phyloP scores from a whole-genome alignment of 2,329 filamentous ascomycete genomes.

The Arthrobotrys sphaeroides region DNA sequence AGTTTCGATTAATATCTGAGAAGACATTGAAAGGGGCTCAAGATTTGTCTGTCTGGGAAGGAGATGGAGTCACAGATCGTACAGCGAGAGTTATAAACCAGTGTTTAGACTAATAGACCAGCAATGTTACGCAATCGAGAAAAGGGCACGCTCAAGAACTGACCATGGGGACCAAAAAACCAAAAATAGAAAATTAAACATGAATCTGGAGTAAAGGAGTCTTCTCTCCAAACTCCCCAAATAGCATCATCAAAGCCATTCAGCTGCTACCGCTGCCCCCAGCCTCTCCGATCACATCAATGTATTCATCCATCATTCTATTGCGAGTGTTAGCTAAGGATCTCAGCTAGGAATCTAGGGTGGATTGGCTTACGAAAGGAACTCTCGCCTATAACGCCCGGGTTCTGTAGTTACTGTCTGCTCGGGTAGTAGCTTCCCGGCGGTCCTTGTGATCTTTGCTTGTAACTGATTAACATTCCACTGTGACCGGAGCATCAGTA shows the following conservation, averaged over 20 bases:
- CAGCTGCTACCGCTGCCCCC: not conserved
- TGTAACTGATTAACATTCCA: conserved; percentile 57
- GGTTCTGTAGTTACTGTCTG: conserved; percentile 58
- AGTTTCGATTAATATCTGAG: not conserved
- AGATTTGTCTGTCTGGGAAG: no score
- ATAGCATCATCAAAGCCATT: not conserved
- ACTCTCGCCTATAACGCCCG: conserved; percentile 56
- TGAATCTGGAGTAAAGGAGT: not conserved
- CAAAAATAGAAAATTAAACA: not conserved
- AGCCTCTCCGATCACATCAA: conserved; percentile 52
- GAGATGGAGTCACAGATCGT: no score
- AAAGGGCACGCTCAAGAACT: not conserved
- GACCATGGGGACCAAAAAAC: not conserved
- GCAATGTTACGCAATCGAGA: not conserved
- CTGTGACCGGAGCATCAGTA: no score
- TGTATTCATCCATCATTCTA: conserved; percentile 57
- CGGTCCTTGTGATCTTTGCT: conserved; percentile 55
- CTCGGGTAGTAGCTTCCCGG: conserved; percentile 56
- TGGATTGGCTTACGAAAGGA: conserved; percentile 54
- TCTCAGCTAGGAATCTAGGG: not conserved
- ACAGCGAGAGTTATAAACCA: no score
- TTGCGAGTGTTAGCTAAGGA: not conserved
- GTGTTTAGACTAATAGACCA: not conserved
- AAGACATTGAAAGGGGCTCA: no score
- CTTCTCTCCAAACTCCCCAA: not conserved